Evolutionary conservation across 306 rosid species (phyloP).

Genomic region (Malus orientalis): DNA sequence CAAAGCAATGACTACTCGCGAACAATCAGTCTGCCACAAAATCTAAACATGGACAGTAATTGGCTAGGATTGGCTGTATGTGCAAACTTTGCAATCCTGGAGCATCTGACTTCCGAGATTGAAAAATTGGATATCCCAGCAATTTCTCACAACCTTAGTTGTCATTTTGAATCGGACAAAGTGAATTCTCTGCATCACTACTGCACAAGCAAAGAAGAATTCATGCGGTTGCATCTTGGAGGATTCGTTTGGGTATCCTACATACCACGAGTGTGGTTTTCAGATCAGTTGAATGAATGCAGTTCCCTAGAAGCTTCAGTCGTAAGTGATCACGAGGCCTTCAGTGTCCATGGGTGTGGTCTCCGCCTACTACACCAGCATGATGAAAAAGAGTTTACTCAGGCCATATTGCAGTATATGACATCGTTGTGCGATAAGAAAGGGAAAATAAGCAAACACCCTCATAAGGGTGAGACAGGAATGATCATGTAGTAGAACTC

Average conservation of each 20-base stretch:
- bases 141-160: slow-evolving; percentile 1
- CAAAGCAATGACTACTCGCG: background rate
- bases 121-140: background rate
- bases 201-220: background rate
- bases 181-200: background rate
- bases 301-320: background rate
- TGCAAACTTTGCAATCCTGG: slow-evolving; percentile 1
- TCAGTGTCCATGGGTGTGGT: background rate
- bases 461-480: background rate
- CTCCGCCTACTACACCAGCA: background rate
- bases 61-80: slow-evolving; percentile 23
- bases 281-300: background rate
- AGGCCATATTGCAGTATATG: background rate
- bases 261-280: slow-evolving; percentile 4
- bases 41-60: background rate
- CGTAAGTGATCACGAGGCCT: background rate
- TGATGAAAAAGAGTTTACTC: background rate
- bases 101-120: background rate
- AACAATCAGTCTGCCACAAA: background rate
- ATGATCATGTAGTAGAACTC: no score
- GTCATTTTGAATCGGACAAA: slow-evolving; percentile 9
- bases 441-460: background rate
- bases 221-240: background rate
- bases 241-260: slow-evolving; percentile 1
- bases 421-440: background rate